Evolutionary conservation across 441 rosid genomes (phyloP).

Genomic region (Eruca vesicaria): DNA sequence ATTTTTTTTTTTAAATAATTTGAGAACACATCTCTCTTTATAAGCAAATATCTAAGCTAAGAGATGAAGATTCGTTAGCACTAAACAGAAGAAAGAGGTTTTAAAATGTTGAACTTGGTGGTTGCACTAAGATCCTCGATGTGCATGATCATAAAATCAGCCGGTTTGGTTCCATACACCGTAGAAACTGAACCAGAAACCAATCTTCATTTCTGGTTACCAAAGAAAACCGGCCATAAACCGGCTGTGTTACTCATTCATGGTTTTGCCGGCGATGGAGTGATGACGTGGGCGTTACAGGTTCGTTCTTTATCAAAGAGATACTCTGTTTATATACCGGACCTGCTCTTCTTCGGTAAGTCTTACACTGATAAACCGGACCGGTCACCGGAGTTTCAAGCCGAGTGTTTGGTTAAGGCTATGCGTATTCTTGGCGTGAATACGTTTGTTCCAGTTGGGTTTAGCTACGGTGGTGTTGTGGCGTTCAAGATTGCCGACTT

Average conservation of each 20-base stretch:
- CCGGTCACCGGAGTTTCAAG: slow-evolving; percentile 80
- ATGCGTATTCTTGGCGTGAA: slow-evolving; percentile 65
- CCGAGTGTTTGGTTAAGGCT: slow-evolving; percentile 61
- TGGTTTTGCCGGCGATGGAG: slow-evolving; percentile 86
- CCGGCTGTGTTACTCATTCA: slow-evolving; percentile 77
- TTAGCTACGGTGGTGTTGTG: slow-evolving; percentile 95
- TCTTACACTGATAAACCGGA: slow-evolving; percentile 60
- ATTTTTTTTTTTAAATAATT: not conserved
- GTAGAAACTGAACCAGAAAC: slow-evolving; percentile 80
- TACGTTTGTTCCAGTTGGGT: slow-evolving; percentile 62
- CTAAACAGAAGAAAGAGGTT: no score
- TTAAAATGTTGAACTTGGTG: slow-evolving; percentile 12
- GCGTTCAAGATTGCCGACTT: slow-evolving; percentile 70
- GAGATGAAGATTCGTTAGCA: not conserved
- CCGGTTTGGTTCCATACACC: slow-evolving; percentile 54
- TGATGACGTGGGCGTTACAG: slow-evolving; percentile 94
- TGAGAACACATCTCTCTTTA: not conserved
- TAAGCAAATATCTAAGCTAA: not conserved
- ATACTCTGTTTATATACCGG: slow-evolving; percentile 84
- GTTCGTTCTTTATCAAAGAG: slow-evolving; percentile 69
- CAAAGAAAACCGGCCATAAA: slow-evolving; percentile 45
- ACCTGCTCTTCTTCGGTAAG: slow-evolving; percentile 78
- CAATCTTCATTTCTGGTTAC: slow-evolving; percentile 80
- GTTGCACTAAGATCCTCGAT: slow-evolving; percentile 7
- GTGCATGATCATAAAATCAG: slow-evolving; percentile 59